Evolutionary conservation across 305 asterid species (phyloP), one percentile per base, ranked within the genome.

Genomic region (Solanum hybrid): DNA sequence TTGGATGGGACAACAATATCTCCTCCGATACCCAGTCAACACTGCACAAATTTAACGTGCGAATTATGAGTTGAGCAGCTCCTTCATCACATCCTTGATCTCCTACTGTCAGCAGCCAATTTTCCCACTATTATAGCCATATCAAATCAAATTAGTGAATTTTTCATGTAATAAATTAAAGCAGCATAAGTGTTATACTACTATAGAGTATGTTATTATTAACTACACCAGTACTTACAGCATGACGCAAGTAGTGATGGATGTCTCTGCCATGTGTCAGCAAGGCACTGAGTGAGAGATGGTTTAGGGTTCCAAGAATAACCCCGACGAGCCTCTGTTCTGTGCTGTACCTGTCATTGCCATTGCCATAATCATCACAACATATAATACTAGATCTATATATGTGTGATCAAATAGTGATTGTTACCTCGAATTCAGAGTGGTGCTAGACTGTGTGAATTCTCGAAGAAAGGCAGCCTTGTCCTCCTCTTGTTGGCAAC

Each of bases 261-360:
- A 95, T 93, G 91, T 96, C 94, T 65, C 93, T 89, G 84, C 97
- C 97, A n/a, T 94, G 94, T 15, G 93, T 94, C 93, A 93, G 88
- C 82, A 93, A 29, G 6, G 94, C 92, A 51, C 94, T 96, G 90
- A 95, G 75, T 24, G 97, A 92, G 24, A 96, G 91, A 89, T 96
- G 98, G 87, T 95, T 95, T 86, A 97, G 89, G 5, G 97, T 93
- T 85, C 91, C 90, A 22, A 91, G 89, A 77, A 97, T 82, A 68
- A 92, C 87, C 38, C 90, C 91, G 79, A 94, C 91, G 1, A 96
- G 92, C n/a, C 87, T 91, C 26, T 83, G 6, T 14, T 72, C 89
- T 65, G 93, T 93, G 61, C 86, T 91, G 88, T 92, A 90, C 91
- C 96, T 95, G 92, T 70, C 26, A n/a, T 57, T 77, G 51, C 26